Evolutionary conservation across 257 asterid genomes (phyloP).

Genomic region (Ocimum tenuiflorum): DNA sequence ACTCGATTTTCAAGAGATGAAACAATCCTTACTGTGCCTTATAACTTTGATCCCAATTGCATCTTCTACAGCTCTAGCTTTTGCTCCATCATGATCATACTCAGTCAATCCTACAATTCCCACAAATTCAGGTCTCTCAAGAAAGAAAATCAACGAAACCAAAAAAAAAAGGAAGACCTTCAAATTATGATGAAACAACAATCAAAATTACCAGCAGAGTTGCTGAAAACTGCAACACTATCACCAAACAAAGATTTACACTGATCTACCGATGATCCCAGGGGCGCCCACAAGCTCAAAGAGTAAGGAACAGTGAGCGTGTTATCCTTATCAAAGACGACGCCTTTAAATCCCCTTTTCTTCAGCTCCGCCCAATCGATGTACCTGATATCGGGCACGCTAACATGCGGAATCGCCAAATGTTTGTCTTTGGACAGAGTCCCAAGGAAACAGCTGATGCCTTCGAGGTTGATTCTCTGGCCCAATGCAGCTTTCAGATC

Average conservation of each 20-base stretch:
- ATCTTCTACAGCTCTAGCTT: conserved; percentile 58
- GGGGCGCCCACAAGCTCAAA: conserved; percentile 72
- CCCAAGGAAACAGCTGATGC: conserved; percentile 49
- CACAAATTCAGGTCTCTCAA: background rate
- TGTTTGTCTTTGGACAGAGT: conserved; percentile 52
- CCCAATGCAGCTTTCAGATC: conserved; percentile 75
- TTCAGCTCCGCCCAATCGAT: conserved; percentile 82
- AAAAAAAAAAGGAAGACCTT: too few relatives aligned
- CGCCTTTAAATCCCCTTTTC: conserved; percentile 74
- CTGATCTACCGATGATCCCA: conserved; percentile 46
- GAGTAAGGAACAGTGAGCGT: conserved; percentile 81
- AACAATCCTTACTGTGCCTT: conserved; percentile 49
- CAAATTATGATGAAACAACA: background rate
- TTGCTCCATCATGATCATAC: conserved; percentile 70
- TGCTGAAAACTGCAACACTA: conserved; percentile 69
- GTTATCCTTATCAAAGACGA: conserved; percentile 86
- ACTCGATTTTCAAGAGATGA: background rate
- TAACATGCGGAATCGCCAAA: conserved; percentile 63
- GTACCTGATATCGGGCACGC: conserved; percentile 66
- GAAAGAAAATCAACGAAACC: background rate
- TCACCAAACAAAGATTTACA: conserved; percentile 63
- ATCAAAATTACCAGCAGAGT: conserved; percentile 64
- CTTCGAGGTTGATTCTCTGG: conserved; percentile 74
- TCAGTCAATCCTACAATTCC: conserved; percentile 52
- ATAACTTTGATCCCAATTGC: conserved; percentile 77